Base-by-base conservation (phyloP, 2,329 filamentous ascomycete species). In the Alternaria sp. region DNA sequence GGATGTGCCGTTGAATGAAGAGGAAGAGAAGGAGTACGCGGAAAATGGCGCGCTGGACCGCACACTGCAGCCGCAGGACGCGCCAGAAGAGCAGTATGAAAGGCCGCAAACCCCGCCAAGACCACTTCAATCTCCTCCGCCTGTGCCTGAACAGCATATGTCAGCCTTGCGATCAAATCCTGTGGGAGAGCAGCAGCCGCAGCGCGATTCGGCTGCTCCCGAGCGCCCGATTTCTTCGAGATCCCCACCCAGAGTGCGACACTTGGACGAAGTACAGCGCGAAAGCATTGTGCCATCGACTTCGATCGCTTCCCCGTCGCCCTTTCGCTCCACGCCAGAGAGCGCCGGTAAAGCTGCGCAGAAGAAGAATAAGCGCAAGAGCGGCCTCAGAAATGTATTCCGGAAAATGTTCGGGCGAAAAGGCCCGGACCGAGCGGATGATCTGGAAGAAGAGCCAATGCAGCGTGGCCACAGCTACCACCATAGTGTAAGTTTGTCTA, bases 371-470 rank as follows among this genome's bases (percentile, higher is more conserved):
- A 40, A 78, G 65, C 74, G 77, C 40, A 78, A 76, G 60, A 79
- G 79, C 44, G 76, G 77, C 9, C 68, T 81, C 25, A 66, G 75
- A 36, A 71, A 72, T 65, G 78, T 79, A 7, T 78, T 81, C 52
- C 72, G 77, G 4, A 79, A 79, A 56, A 80, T 81, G 74, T 80
- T 81, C 57, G 75, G 78, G 13, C 71, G 74, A 40, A 78, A 69
- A 59, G 69, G 71, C 30, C 74, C 71, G 15, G 74, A 77, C 11
- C 71, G 74, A 49, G 59, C 58, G 8, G 65, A 68, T 8, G 67
- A 75, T 49, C 63, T 62, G 11, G 69, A 72, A n/a, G 68, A 71
- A 51, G 69, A 74, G 23, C 40, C 64, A 30, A 55, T 46, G 49
- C 67, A 62, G 28, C 71, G 67, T 46, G 69, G 74, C 17, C 79